Evolutionary conservation across 139 green algal genomes (phyloP).

Genomic region (Chlamydomonas applanata): DNA sequence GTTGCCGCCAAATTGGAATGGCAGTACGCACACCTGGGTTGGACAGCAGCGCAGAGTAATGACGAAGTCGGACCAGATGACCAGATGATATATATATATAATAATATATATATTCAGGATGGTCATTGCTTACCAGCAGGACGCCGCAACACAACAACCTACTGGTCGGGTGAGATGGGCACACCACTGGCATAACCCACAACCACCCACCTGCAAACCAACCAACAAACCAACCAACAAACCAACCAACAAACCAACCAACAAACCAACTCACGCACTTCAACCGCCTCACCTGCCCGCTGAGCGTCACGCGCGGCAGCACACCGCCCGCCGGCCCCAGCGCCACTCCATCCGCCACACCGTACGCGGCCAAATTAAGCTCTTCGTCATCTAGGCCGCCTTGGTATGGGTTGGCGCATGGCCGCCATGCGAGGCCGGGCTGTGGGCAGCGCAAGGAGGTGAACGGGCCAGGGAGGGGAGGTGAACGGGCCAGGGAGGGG

Average conservation of each 20-base stretch:
- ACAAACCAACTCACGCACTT: background rate
- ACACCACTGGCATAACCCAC: no score
- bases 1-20: slow-evolving; percentile 6
- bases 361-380: slow-evolving; percentile 5
- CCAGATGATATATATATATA: no score
- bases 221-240: no score
- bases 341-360: slow-evolving; percentile 18
- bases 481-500: no score
- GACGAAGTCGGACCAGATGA: no score
- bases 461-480: background rate
- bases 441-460: background rate
- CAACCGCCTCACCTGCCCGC: slow-evolving; percentile 13
- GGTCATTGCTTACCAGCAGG: no score
- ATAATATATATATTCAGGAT: no score
- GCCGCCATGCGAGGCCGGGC: background rate
- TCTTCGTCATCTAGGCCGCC: background rate
- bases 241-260: background rate
- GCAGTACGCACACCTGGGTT: slow-evolving; percentile 25
- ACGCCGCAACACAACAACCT: no score
- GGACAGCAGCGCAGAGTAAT: no score
- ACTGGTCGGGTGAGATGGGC: no score
- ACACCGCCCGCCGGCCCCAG: slow-evolving; percentile 10
- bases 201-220: no score
- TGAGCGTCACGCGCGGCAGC: slow-evolving; percentile 13
- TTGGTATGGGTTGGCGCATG: background rate